Conservation (phyloP, 257 asterid species). For the Solanum chiquidenum region DNA sequence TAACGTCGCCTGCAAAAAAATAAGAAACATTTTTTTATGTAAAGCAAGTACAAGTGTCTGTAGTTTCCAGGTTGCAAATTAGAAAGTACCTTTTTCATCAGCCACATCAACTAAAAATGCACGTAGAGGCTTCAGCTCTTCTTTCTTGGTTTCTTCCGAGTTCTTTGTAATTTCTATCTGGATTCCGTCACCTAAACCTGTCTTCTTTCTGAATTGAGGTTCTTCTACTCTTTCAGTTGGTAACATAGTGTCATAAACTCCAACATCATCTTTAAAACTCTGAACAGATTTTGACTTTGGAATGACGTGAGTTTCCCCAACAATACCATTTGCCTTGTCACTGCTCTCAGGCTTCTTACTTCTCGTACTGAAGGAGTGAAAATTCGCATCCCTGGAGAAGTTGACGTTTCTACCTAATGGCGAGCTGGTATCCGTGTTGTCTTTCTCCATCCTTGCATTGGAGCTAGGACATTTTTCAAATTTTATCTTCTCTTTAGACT, state of each 20-base stretch:
- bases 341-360: slow-evolving; percentile 4
- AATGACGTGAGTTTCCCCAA: neutral
- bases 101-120: slow-evolving; percentile 15
- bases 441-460: slow-evolving; percentile 23
- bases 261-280: slow-evolving; percentile 4
- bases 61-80: neutral
- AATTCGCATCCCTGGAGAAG: neutral
- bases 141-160: slow-evolving; percentile 10
- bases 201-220: slow-evolving; percentile 11
- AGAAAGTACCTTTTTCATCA: slow-evolving; percentile 31
- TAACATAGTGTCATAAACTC: neutral
- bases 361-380: slow-evolving; percentile 4
- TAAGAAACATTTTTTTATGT: neutral
- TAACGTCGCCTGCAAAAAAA: slow-evolving; percentile 17
- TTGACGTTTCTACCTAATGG: neutral
- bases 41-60: neutral
- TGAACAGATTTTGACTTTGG: slow-evolving; percentile 14
- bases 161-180: slow-evolving; percentile 6
- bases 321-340: neutral
- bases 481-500: slow-evolving; percentile 9
- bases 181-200: slow-evolving; percentile 2
- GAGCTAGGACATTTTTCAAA: slow-evolving; percentile 25
- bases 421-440: neutral
- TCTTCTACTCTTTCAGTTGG: slow-evolving; percentile 2
- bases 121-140: slow-evolving; percentile 14